These are phyloP conservation scores for Sordaria brevicollis DNA, from an alignment of 495 filamentous ascomycete genomes.

Conservation along the genomic window DNA sequence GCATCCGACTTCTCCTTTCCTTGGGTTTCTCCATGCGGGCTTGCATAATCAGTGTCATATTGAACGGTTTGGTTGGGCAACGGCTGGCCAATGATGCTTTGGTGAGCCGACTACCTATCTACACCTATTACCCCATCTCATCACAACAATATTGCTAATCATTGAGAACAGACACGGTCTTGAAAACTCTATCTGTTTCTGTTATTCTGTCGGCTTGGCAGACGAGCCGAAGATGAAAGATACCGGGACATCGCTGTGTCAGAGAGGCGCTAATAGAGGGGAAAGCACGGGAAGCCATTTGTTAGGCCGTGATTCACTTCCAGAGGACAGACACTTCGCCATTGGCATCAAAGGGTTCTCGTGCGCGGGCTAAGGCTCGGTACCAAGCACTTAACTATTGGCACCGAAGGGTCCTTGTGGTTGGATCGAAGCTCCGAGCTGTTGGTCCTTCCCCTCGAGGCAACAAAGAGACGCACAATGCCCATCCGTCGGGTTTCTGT, in stretches of 20 bases:
- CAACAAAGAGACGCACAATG: not conserved
- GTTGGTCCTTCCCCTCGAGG: not conserved
- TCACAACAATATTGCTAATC: not conserved
- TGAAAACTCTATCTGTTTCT: not conserved
- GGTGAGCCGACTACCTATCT: not conserved
- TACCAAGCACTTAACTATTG: not conserved
- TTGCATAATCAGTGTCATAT: not conserved
- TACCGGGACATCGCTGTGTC: not conserved
- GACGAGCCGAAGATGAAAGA: not conserved
- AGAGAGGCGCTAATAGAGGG: not conserved
- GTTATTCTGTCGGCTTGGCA: not conserved
- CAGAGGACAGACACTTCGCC: no score
- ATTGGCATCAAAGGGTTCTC: no score
- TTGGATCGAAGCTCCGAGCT: not conserved
- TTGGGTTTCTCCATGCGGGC: not conserved
- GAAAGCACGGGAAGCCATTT: no score
- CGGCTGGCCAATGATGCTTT: not conserved
- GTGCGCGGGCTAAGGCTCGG: no score
- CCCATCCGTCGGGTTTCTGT: not conserved
- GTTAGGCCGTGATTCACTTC: no score
- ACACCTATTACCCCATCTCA: not conserved
- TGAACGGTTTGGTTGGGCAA: not conserved
- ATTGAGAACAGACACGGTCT: not conserved
- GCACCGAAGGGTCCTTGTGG: not conserved
- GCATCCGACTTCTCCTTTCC: not conserved